Evolutionary conservation across 495 filamentous ascomycete genomes (phyloP).

Genomic region (Mytilinidion resinicola): DNA sequence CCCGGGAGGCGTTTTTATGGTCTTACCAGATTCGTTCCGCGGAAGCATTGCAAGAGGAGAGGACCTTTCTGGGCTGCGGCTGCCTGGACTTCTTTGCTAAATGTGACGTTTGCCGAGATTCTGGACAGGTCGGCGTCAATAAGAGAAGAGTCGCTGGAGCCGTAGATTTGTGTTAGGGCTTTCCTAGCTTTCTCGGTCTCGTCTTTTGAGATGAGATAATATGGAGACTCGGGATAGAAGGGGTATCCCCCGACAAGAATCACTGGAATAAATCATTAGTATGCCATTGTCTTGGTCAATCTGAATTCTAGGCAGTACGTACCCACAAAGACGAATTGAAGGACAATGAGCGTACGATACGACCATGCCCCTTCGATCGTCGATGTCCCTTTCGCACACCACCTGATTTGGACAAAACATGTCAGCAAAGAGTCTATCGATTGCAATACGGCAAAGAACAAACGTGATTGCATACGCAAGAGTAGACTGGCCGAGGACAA

Average conservation of each 20-base stretch:
- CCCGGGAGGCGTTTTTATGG: no score
- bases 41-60: neutral
- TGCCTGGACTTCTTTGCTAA: neutral
- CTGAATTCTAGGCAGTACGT: neutral
- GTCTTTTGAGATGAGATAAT: neutral
- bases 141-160: neutral
- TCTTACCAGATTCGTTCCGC: neutral
- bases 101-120: neutral
- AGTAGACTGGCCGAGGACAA: neutral
- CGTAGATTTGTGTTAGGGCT: neutral
- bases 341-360: neutral
- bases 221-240: neutral
- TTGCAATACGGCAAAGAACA: no score
- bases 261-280: neutral
- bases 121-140: neutral
- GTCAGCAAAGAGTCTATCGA: neutral
- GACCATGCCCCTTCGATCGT: neutral
- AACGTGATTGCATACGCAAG: neutral
- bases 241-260: neutral
- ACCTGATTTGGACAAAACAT: neutral
- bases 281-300: neutral
- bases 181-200: neutral
- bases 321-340: constrained; percentile 1
- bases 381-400: neutral
- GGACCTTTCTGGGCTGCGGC: neutral